phyloP scores from a whole-genome alignment of 83 land plant genomes.

The Isoetes engelmannii region DNA sequence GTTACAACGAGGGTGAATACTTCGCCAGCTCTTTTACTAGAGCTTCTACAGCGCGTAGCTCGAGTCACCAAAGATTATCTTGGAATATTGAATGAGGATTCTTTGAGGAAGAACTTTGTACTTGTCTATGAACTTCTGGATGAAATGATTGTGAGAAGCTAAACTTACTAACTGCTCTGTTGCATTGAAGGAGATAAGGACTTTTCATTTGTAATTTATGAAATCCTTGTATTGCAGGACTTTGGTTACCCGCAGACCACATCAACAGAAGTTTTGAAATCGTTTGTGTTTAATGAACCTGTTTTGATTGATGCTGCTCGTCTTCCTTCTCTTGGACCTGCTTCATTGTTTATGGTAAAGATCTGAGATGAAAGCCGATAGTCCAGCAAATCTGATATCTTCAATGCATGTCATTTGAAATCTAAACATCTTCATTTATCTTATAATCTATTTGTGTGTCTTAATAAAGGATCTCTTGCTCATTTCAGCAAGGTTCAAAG shows the following conservation, averaged over 20 bases:
- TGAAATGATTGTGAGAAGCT: slow-evolving; percentile 78
- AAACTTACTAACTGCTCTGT: not conserved
- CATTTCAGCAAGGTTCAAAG: slow-evolving; percentile 86
- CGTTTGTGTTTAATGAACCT: slow-evolving; percentile 91
- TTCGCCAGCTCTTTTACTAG: slow-evolving; percentile 89
- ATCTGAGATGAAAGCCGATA: too few relatives aligned
- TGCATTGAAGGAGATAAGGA: too few relatives aligned
- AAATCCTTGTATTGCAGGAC: slow-evolving; percentile 42
- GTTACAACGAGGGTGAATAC: slow-evolving; percentile 88
- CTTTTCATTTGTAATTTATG: too few relatives aligned
- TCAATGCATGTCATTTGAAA: too few relatives aligned
- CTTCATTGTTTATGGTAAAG: slow-evolving; percentile 80
- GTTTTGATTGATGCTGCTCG: slow-evolving; percentile 77
- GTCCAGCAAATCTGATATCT: not conserved
- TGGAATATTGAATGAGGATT: slow-evolving; percentile 87
- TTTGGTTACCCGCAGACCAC: slow-evolving; percentile 97
- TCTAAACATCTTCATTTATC: too few relatives aligned
- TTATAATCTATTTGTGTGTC: too few relatives aligned
- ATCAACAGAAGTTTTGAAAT: slow-evolving; percentile 84
- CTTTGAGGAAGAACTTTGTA: slow-evolving; percentile 88
- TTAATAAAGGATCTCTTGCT: too few relatives aligned
- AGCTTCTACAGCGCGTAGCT: slow-evolving; percentile 86
- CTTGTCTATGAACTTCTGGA: slow-evolving; percentile 96
- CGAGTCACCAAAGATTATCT: slow-evolving; percentile 96
- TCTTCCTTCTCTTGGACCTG: slow-evolving; percentile 79